These are phyloP conservation scores for Lactarius hengduanensis DNA, from an alignment of 768 basidiomycete genomes.

Conservation along the genomic window DNA sequence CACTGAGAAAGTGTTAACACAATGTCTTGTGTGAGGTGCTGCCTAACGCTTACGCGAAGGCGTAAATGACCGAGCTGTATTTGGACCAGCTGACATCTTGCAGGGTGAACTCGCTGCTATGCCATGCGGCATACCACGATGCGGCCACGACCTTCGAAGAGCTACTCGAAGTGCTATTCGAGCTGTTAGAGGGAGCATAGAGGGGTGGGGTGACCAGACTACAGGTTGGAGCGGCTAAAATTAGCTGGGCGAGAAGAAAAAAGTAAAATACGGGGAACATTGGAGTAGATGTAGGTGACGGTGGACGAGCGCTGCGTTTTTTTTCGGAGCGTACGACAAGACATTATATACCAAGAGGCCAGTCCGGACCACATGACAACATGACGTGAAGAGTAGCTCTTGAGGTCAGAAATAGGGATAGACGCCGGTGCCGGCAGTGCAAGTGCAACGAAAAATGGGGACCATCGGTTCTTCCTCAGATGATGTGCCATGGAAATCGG, in stretches of 20 bases:
- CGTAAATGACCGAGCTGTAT: conserved; percentile 67
- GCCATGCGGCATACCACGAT: conserved; percentile 72
- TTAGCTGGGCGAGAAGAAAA: conserved; percentile 13
- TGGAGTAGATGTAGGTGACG: not conserved
- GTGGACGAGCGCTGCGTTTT: not conserved
- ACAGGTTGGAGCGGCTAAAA: conserved; percentile 15
- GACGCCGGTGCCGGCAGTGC: not conserved
- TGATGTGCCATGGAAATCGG: not conserved
- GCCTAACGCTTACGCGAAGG: conserved; percentile 52
- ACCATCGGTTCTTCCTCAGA: not conserved
- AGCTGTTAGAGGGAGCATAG: not conserved
- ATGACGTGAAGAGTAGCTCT: not conserved
- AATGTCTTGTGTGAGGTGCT: no score
- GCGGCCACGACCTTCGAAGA: conserved; percentile 39
- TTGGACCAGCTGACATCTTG: conserved; percentile 59
- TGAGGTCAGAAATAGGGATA: not conserved
- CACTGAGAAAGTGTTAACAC: conserved; percentile 29
- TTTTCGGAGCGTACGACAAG: not conserved
- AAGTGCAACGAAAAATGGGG: not conserved
- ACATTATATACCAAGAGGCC: not conserved
- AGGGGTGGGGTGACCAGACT: not conserved
- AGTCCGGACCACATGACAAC: not conserved
- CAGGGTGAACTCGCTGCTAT: conserved; percentile 48
- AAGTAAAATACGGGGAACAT: conserved; percentile 11
- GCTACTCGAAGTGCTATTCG: not conserved